These are phyloP conservation scores for Mucor ambiguus DNA, from an alignment of 371 early-diverging fungal genomes.

Conservation along the genomic window DNA sequence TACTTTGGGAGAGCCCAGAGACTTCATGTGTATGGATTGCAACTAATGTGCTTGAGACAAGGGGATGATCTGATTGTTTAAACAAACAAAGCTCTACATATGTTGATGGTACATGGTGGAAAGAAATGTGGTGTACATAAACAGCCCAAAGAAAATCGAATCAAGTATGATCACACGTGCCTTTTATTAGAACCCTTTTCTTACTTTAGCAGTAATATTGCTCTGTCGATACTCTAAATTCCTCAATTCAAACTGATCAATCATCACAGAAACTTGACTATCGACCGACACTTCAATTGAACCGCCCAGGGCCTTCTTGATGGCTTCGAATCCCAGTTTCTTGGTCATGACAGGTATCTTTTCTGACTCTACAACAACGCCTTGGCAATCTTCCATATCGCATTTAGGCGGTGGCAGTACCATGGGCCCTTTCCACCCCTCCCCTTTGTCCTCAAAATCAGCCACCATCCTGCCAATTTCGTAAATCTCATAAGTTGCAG, in stretches of 20 bases:
- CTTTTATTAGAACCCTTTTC: constrained; percentile 34
- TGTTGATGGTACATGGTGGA: background rate
- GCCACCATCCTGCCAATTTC: constrained; percentile 39
- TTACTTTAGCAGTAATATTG: constrained; percentile 45
- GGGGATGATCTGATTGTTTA: background rate
- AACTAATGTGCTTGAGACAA: background rate
- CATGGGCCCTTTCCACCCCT: constrained; percentile 32
- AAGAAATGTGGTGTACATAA: background rate
- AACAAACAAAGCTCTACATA: background rate
- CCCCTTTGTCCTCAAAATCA: constrained; percentile 35
- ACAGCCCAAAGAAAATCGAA: no score
- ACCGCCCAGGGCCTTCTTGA: constrained; percentile 45
- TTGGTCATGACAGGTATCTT: constrained; percentile 46
- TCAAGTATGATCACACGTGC: background rate
- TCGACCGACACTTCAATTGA: constrained; percentile 40
- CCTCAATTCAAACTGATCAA: constrained; percentile 35
- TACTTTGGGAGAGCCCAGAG: background rate
- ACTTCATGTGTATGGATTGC: background rate
- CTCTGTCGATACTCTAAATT: constrained; percentile 35
- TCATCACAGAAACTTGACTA: constrained; percentile 37
- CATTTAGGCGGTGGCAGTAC: constrained; percentile 26
- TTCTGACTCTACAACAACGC: constrained; percentile 34
- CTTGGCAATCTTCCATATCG: constrained; percentile 19
- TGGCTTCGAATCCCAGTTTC: constrained; percentile 41
- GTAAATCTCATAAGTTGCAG: constrained; percentile 35